Evolutionary conservation across 2,329 filamentous ascomycete genomes (phyloP), one percentile per base, ranked within the genome.

Genomic region (Aphanocladium album): DNA sequence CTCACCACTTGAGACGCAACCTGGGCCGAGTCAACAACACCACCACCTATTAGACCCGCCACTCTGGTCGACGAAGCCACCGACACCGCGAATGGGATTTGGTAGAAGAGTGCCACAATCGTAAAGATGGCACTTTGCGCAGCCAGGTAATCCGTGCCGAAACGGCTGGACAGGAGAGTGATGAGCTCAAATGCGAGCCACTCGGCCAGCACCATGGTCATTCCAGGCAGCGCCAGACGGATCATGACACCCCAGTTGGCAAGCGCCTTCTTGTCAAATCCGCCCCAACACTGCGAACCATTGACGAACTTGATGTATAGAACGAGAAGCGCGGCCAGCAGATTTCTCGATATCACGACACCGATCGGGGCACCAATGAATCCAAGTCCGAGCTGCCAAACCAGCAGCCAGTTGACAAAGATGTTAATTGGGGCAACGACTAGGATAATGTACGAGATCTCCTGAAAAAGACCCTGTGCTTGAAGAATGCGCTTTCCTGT

Each of bases 121-220:
- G 89, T 95, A 19, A 88, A 84, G 2, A 98, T 79, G n/a, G 97
- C 87, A 35, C 89, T 93, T 73, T 99, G 93, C 0, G 95, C 93
- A 0, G 93, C 93, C 1, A 98, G 83, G 62, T 89, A 86, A n/a
- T 87, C 87, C 1, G 90, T 86, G 17, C 89, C 90, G 60, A 97
- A 87, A 66, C 89, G 90, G 54, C 88, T 90, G 0, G 90, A 85
- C 12, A 87, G 85, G n/a, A 97, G 80, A 0, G 92, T 96, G 63
- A 96, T 79, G 53, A 96, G 86, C 73, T 98, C 93, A 72, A 98
- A 98, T 5, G 93, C 92, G 11, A 96, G 82, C 76, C 90, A 96
- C 72, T 98, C 93, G 5, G 93, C 92, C 72, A 96, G 87, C 2
- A 98, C 89, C 93, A 97, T 97, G 65, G 96, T 78, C 72, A 98